phyloP scores from a whole-genome alignment of 331 rosid species.

The Acacia pycnantha region DNA sequence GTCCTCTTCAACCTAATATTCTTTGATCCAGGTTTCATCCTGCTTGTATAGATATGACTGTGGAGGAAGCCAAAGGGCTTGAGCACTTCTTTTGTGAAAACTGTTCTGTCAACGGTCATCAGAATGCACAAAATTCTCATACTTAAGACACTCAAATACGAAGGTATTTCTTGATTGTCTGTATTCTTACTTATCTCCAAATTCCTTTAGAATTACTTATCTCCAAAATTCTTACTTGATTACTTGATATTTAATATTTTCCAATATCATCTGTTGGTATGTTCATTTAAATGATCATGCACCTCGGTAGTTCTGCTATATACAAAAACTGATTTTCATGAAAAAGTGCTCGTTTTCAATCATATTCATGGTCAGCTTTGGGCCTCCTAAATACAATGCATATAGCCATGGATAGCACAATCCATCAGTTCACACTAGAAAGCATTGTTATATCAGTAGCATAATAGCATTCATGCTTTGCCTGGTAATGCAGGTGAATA shows the following conservation, averaged over 20 bases:
- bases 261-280: slow-evolving; percentile 8
- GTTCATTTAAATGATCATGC: neutral
- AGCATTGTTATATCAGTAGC: neutral
- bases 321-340: neutral
- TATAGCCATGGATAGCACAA: neutral
- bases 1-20: slow-evolving; percentile 38
- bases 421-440: neutral
- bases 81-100: slow-evolving; percentile 93
- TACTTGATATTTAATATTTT: neutral
- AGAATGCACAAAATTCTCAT: slow-evolving; percentile 78
- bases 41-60: slow-evolving; percentile 95
- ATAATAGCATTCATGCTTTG: slow-evolving; percentile 15
- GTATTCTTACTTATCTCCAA: slow-evolving; percentile 7
- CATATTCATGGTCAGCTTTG: neutral
- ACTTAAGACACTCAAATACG: slow-evolving; percentile 61
- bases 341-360: neutral
- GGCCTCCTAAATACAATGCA: slow-evolving; percentile 8
- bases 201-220: slow-evolving; percentile 22
- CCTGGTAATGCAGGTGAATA: slow-evolving; percentile 72
- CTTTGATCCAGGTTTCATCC: slow-evolving; percentile 96
- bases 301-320: neutral
- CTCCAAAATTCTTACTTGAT: no score
- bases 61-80: slow-evolving; percentile 85
- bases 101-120: slow-evolving; percentile 86
- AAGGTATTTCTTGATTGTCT: slow-evolving; percentile 57